These are phyloP conservation scores for Fusarium begoniae DNA, from an alignment of 2,329 filamentous ascomycete genomes.

Conservation along the genomic window DNA sequence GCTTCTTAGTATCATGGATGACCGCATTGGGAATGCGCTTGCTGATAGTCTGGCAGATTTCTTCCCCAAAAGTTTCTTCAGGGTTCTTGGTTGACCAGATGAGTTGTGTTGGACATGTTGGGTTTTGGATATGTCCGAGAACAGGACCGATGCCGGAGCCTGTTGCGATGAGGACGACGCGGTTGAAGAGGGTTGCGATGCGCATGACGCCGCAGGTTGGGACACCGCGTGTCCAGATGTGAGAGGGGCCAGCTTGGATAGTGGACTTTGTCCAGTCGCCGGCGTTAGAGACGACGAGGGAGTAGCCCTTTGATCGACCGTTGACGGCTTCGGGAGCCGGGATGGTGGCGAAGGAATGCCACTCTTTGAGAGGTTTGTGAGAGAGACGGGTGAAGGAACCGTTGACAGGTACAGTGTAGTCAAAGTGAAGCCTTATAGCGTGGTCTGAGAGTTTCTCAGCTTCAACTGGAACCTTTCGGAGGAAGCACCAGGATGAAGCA, in stretches of 20 bases:
- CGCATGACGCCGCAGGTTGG: constrained; percentile 74
- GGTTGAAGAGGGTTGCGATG: constrained; percentile 71
- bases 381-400: constrained; percentile 64
- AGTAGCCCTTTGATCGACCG: constrained; percentile 60
- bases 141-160: constrained; percentile 78
- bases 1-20: constrained; percentile 71
- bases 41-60: constrained; percentile 64
- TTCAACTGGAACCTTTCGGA: constrained; percentile 73
- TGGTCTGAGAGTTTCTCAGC: constrained; percentile 77
- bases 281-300: constrained; percentile 74
- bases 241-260: constrained; percentile 67
- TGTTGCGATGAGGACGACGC: constrained; percentile 74
- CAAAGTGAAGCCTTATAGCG: constrained; percentile 75
- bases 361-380: constrained; percentile 71
- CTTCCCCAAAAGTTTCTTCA: constrained; percentile 67
- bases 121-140: constrained; percentile 65
- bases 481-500: constrained; percentile 75
- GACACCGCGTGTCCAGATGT: constrained; percentile 74
- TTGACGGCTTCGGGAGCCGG: constrained; percentile 58
- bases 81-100: constrained; percentile 76
- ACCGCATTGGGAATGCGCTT: constrained; percentile 68
- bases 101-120: constrained; percentile 63
- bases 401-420: constrained; percentile 66
- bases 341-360: constrained; percentile 80
- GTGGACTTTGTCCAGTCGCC: constrained; percentile 78